These are phyloP conservation scores for Ascochyta clinopodiicola DNA, from an alignment of 2,329 filamentous ascomycete species.

Conservation along the genomic window DNA sequence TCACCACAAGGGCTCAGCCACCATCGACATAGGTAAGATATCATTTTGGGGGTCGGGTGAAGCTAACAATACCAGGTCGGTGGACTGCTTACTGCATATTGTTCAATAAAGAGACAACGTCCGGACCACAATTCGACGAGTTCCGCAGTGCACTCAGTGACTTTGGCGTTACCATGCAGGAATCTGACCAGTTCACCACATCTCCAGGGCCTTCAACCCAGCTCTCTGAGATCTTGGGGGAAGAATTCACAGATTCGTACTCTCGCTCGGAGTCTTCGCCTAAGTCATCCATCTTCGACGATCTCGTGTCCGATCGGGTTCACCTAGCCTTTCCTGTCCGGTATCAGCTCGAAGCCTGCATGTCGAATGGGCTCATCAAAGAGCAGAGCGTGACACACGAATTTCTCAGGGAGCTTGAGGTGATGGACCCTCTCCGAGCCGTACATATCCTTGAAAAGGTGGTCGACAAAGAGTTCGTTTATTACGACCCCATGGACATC, in stretches of 20 bases:
- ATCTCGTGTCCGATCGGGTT: constrained; percentile 41
- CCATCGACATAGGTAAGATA: constrained; percentile 65
- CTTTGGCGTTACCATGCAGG: constrained; percentile 70
- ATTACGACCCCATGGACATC: constrained; percentile 75
- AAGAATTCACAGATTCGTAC: constrained; percentile 36
- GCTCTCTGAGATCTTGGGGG: constrained; percentile 38
- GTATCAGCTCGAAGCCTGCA: constrained; percentile 91
- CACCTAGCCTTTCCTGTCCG: constrained; percentile 68
- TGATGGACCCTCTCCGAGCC: constrained; percentile 61
- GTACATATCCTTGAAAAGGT: constrained; percentile 76
- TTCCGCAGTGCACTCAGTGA: constrained; percentile 68
- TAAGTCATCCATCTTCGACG: constrained; percentile 26
- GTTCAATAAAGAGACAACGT: constrained; percentile 49
- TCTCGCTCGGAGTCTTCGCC: constrained; percentile 23
- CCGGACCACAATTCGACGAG: constrained; percentile 46
- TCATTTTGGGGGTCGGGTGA: too few species aligned
- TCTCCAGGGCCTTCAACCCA: constrained; percentile 21
- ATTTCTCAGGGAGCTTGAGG: constrained; percentile 70
- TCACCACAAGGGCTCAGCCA: constrained; percentile 53
- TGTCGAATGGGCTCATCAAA: constrained; percentile 78
- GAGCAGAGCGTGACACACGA: constrained; percentile 73
- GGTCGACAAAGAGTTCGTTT: constrained; percentile 65
- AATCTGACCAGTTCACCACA: constrained; percentile 53
- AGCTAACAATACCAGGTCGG: constrained; percentile 51
- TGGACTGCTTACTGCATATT: constrained; percentile 67